Percentiles rank a stretch among this genome's conserved stretches.
These are phyloP conservation scores for Stereocaulon alpinum DNA, from an alignment of 495 filamentous ascomycete genomes.

Conservation along the genomic window DNA sequence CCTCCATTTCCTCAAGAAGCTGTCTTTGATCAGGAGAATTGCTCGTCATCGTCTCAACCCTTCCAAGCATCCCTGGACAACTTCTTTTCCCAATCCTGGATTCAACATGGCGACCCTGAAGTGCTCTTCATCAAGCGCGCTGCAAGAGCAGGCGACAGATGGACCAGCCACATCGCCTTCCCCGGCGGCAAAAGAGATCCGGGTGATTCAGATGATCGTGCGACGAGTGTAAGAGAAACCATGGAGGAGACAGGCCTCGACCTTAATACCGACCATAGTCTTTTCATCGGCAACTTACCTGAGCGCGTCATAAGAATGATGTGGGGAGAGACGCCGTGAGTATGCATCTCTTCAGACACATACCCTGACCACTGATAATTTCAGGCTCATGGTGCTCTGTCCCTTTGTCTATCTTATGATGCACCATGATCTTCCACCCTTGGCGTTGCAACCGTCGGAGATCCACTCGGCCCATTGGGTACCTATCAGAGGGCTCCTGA, in stretches of 20 bases:
- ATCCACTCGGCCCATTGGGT: conserved; percentile 73
- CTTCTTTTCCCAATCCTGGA: conserved; percentile 65
- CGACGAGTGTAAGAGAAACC: conserved; percentile 58
- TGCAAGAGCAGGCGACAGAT: conserved; percentile 58
- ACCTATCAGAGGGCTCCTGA: conserved; percentile 52
- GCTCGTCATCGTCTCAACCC: conserved; percentile 26
- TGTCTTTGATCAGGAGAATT: conserved; percentile 22
- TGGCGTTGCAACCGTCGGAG: conserved; percentile 61
- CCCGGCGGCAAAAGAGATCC: conserved; percentile 66
- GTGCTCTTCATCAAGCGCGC: conserved; percentile 70
- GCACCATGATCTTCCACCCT: conserved; percentile 43
- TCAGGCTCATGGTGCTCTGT: conserved; percentile 66
- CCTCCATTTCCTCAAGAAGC: conserved; percentile 51
- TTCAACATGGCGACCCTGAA: conserved; percentile 63
- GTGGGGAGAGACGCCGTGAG: conserved; percentile 61
- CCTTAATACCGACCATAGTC: conserved; percentile 43
- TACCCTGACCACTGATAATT: conserved; percentile 13
- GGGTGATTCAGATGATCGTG: conserved; percentile 53
- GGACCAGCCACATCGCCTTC: conserved; percentile 66
- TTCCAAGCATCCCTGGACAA: conserved; percentile 37
- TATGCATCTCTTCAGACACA: not conserved
- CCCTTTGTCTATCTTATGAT: conserved; percentile 63
- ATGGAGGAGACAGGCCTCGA: conserved; percentile 63
- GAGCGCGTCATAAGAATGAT: conserved; percentile 63
- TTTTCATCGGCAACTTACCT: conserved; percentile 57